Evolutionary conservation across 345 rosid genomes (phyloP), one percentile per base, ranked within the genome.

Genomic region (Euclidium syriacum): DNA sequence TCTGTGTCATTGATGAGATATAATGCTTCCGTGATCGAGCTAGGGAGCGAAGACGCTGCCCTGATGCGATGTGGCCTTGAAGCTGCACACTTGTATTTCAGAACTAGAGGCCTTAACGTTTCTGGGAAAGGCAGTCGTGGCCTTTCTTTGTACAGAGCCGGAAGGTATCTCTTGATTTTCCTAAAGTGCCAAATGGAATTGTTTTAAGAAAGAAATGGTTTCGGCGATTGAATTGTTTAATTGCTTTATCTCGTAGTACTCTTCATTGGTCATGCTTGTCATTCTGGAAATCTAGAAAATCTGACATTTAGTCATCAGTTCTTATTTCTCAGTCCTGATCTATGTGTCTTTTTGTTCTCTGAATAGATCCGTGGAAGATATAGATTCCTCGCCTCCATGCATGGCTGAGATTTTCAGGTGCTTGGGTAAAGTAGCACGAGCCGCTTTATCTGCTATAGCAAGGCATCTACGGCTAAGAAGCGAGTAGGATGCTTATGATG

Each of bases 341-440:
- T 51, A 2, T 27, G 10, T 52, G 24, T n/a, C 14, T 42, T 32
- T 46, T 0, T 19, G 54, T 64, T 26, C 52, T 73, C 10, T 74
- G 50, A 53, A 64, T 55, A 92, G 98, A 76, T 78, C 95, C 36
- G 70, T 83, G 65, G 98, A 89, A 76, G 95, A 92, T 77, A 78
- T 85, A 75, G 97, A 88, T 70, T 81, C 98, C 20, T 84, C 94
- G 36, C 98, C 98, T 23, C 95, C 98, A 2, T 92, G 98, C 73
- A 87, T 89, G 97, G 85, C 85, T 68, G 98, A 92, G 73, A 64
- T 85, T 47, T 92, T 83, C 65, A 73, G 88, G 81, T 82, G 94
- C 52, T 82, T 92, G 94, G 98, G 98, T 33, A 92, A 82, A 78
- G 98, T 83, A 56, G 98, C 98, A 74, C 86, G 98, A 46, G 85